Evolutionary conservation across 75 land plant genomes (phyloP).

Genomic region (Selaginella moellendorffii): DNA sequence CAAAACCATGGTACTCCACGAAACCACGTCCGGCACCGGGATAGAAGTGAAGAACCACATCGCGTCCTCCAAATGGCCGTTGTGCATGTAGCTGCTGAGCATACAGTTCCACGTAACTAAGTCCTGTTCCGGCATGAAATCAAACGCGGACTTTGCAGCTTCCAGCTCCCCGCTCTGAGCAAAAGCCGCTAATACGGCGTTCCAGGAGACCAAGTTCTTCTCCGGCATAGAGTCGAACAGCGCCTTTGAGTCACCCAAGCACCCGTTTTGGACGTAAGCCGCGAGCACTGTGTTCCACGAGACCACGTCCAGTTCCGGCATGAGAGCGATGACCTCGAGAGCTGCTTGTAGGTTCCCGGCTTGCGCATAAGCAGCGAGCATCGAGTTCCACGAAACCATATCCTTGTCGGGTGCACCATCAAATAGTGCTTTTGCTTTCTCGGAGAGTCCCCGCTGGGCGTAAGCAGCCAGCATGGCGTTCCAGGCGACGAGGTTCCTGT

Average conservation of each 20-base stretch:
- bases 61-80: too few species aligned
- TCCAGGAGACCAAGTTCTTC: constrained; percentile 34
- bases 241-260: background rate
- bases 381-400: constrained; percentile 20
- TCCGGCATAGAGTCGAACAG: background rate
- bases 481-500: too few species aligned
- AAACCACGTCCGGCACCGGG: too few species aligned
- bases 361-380: constrained; percentile 31
- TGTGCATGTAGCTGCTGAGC: too few species aligned
- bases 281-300: background rate
- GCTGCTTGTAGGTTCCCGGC: constrained; percentile 32
- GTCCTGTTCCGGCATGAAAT: constrained; percentile 27
- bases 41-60: too few species aligned
- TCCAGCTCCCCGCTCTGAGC: constrained; percentile 32
- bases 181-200: constrained; percentile 48
- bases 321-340: constrained; percentile 12
- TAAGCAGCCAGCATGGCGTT: too few species aligned
- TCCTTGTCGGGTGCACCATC: constrained; percentile 10
- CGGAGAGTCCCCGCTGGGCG: too few species aligned
- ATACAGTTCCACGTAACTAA: constrained; percentile 22
- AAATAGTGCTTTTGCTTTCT: too few species aligned
- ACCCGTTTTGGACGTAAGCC: background rate
- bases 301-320: background rate
- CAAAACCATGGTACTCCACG: too few species aligned
- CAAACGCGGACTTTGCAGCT: constrained; percentile 40